Evolutionary conservation across 805 yeast genomes (phyloP).

Genomic region (Metschnikowia drakensbergensis): DNA sequence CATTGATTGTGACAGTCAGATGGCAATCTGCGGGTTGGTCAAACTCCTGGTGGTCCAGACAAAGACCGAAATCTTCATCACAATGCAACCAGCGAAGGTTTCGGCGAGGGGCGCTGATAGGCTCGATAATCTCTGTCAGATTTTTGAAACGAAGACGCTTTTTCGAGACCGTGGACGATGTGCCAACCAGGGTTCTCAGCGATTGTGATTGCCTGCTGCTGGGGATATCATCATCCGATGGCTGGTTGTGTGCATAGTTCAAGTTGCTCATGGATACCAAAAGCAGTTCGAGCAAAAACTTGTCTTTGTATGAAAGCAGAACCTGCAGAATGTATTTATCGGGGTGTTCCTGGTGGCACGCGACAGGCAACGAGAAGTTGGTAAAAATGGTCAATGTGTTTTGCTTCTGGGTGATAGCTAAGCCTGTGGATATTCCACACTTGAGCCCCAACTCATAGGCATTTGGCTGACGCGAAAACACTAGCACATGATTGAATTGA

Average conservation of each 20-base stretch:
- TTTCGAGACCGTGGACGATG: neutral
- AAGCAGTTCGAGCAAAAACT: slow-evolving; percentile 12
- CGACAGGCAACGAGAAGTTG: neutral
- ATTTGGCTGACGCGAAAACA: slow-evolving; percentile 9
- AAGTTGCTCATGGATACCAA: slow-evolving; percentile 6
- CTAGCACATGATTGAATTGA: slow-evolving; percentile 15
- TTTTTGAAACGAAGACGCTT: neutral
- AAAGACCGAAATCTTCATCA: slow-evolving; percentile 13
- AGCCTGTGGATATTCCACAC: slow-evolving; percentile 3
- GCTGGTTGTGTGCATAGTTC: neutral
- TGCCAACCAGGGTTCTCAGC: neutral
- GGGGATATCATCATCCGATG: neutral
- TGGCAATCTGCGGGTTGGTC: slow-evolving; percentile 11
- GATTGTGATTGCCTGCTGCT: neutral
- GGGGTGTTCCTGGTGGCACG: slow-evolving; percentile 1
- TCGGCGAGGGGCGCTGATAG: neutral
- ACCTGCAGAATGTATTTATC: slow-evolving; percentile 5
- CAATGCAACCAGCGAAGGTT: slow-evolving; percentile 17
- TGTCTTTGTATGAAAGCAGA: slow-evolving; percentile 14
- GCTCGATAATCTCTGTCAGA: neutral
- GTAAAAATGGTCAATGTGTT: slow-evolving; percentile 9
- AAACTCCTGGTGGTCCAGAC: slow-evolving; percentile 16
- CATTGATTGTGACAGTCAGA: slow-evolving; percentile 11
- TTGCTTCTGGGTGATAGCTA: neutral
- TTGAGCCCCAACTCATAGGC: slow-evolving; percentile 6